Conservation (phyloP, 768 basidiomycete species). For the Lyophyllum decastes region DNA sequence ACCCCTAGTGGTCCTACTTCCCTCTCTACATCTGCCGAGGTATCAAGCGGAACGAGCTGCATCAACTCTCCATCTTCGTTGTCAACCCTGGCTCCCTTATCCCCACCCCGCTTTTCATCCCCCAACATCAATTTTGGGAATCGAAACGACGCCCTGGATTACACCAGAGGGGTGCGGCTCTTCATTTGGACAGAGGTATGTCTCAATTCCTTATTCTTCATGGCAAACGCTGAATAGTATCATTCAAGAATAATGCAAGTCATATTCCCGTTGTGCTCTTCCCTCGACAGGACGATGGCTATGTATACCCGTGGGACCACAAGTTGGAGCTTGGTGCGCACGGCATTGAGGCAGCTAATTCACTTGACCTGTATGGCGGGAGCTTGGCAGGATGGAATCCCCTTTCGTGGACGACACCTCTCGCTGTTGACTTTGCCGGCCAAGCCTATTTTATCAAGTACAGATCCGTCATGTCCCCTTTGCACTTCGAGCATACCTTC, state of each 20-base stretch:
- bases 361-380: background rate
- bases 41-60: background rate
- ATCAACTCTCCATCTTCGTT: background rate
- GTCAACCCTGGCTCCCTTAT: background rate
- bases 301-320: background rate
- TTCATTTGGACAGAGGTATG: background rate
- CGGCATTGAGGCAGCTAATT: background rate
- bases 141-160: background rate
- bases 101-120: background rate
- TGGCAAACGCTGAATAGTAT: background rate
- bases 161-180: background rate
- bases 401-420: background rate
- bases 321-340: background rate
- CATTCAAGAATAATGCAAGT: background rate
- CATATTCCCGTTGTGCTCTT: background rate
- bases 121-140: background rate
- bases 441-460: background rate
- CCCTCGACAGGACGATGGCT: background rate
- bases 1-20: background rate
- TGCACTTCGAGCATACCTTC: background rate
- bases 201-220: background rate
- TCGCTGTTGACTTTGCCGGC: background rate
- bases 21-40: background rate
- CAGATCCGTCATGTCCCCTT: background rate
- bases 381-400: background rate